These are phyloP conservation scores for Jackrogersella multiformis DNA, from an alignment of 495 filamentous ascomycete species.

Conservation along the genomic window DNA sequence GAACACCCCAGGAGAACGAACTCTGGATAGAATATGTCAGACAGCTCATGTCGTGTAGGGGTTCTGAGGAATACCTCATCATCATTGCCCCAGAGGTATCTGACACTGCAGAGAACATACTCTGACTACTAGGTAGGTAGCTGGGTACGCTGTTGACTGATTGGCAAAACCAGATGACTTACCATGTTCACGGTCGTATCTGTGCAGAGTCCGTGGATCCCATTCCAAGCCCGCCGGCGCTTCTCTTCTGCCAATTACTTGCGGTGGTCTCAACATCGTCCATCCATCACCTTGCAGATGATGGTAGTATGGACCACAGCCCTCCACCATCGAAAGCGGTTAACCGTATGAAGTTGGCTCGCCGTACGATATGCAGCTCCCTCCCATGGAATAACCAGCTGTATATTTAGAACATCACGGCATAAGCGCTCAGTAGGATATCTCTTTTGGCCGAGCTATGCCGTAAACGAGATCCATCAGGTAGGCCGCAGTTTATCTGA, in stretches of 20 bases:
- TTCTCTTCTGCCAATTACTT: background rate
- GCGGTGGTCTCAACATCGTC: background rate
- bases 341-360: background rate
- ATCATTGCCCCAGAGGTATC: background rate
- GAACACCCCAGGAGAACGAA: background rate
- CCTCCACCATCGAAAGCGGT: background rate
- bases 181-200: constrained; percentile 3
- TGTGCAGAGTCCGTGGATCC: background rate
- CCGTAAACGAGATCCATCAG: background rate
- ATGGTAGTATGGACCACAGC: background rate
- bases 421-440: background rate
- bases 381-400: background rate
- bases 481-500: background rate
- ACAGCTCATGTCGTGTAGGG: background rate
- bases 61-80: background rate
- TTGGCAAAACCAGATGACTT: background rate
- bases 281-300: background rate
- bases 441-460: background rate
- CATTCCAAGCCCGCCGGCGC: background rate
- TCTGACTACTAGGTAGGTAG: background rate
- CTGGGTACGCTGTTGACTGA: background rate
- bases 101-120: background rate
- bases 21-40: background rate
- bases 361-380: background rate
- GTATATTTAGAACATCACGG: constrained; percentile 13